Percentiles rank a stretch among this genome's conserved stretches.
These are phyloP conservation scores for Fragaria ananassa DNA, from an alignment of 306 rosid genomes.

Conservation along the genomic window DNA sequence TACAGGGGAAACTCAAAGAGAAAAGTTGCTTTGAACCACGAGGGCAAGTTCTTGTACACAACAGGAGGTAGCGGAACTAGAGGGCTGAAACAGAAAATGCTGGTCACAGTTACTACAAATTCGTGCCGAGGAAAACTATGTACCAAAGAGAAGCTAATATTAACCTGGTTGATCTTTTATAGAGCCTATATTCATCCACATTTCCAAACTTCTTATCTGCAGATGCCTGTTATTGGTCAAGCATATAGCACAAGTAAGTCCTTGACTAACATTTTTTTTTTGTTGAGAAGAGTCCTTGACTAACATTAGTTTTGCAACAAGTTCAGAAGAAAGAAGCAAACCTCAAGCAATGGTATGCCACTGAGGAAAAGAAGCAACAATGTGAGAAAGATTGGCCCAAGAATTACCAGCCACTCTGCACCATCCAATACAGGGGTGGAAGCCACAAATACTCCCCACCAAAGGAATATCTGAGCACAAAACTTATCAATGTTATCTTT, in stretches of 20 bases:
- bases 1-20: conserved; percentile 84
- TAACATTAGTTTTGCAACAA: background rate
- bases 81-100: conserved; percentile 60
- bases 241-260: conserved; percentile 22
- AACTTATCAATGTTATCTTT: conserved; percentile 22
- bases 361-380: conserved; percentile 91
- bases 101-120: conserved; percentile 21
- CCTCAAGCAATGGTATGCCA: conserved; percentile 95
- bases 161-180: conserved; percentile 79
- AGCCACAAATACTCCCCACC: conserved; percentile 98
- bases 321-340: conserved; percentile 36
- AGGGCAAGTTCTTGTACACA: conserved; percentile 72
- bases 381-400: conserved; percentile 81
- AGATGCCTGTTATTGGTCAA: conserved; percentile 61
- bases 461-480: conserved; percentile 66
- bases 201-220: conserved; percentile 92
- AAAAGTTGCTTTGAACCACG: conserved; percentile 63
- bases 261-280: background rate
- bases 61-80: conserved; percentile 66
- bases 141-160: conserved; percentile 15
- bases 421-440: conserved; percentile 66
- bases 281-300: background rate
- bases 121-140: conserved; percentile 9
- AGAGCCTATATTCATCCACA: conserved; percentile 53
- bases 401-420: conserved; percentile 86